Base-by-base conservation (phyloP, 495 filamentous ascomycete species). In the Xylaria scruposa region DNA sequence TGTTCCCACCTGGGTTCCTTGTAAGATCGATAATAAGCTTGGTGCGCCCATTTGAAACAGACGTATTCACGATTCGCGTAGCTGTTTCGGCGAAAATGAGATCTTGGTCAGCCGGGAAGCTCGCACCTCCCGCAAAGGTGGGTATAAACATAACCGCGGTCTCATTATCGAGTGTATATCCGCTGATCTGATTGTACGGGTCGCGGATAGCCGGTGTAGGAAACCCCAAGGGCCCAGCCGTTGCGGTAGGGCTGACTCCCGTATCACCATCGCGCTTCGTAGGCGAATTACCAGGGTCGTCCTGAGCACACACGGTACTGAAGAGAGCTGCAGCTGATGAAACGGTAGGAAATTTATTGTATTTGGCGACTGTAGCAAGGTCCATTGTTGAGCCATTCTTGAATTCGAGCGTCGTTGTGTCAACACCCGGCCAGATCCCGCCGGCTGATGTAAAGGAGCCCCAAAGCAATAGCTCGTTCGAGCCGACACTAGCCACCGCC, bases 11-110 rank as follows among this genome's bases (percentile, higher is more conserved):
- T 0, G 77, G 78, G 73, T 91, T 91, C n/a, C 78, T 75, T 1
- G 84, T 78, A 2, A 91, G 71, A 68, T 91, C 88, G 61, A 91
- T 86, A 38, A 90, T 76, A 4, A 90, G 76, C 64, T 67, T 67
- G 1, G 19, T 53, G 31, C 47, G 46, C 10, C 63, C 46, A 12
- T 53, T 53, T 0, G 44, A 31, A 51, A 53, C 4, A 33, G 63
- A 46, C 8, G 24, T 67, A 31, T 67, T 67, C 26, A 67, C 63
- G 17, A 67, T 51, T 3, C 29, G 10, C 31, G 44, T 51, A 53
- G 63, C 63, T 53, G 29, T 53, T 51, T 53, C 13, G 10, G 26
- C 29, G 29, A 67, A 67, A 31, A 67, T 10, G n/a, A 67, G 24
- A 46, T 67, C 63, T 10, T 67, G 63, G 13, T 53, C 40, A 38